A percentile compares a stretch with the other conserved stretches of the same genome.
These are phyloP conservation scores for Myriosclerotinia curreyana DNA, from an alignment of 2,329 filamentous ascomycete species.

Conservation along the genomic window DNA sequence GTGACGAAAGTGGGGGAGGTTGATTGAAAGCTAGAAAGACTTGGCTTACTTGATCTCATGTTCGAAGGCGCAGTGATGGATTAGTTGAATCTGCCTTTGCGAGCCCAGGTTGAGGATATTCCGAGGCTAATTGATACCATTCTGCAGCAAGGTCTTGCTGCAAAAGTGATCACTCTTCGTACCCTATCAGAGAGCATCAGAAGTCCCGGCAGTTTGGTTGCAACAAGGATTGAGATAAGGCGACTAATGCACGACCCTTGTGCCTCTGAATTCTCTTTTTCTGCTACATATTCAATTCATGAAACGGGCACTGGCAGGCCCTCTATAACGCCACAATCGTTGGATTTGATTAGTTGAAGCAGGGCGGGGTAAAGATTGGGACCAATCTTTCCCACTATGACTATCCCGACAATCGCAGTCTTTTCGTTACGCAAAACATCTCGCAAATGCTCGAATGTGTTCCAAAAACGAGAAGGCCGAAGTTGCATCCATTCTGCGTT, in stretches of 20 bases:
- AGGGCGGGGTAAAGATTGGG: neutral
- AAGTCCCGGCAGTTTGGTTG: constrained; percentile 7
- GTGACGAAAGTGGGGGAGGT: neutral
- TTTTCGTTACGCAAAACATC: neutral
- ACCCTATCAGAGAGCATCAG: neutral
- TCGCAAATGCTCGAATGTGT: neutral
- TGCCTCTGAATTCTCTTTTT: neutral
- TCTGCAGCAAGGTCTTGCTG: constrained; percentile 7
- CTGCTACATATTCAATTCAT: constrained; percentile 5
- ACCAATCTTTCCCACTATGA: neutral
- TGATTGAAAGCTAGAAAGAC: neutral
- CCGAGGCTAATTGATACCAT: neutral
- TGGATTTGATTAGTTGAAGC: neutral
- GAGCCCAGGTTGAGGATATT: constrained; percentile 3
- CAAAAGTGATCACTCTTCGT: constrained; percentile 4
- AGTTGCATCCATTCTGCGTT: neutral
- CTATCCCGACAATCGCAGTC: neutral
- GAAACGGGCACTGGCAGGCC: neutral
- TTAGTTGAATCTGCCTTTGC: neutral
- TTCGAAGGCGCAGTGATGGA: constrained; percentile 1
- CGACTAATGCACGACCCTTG: constrained; percentile 12
- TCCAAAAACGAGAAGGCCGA: neutral
- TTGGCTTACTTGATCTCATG: constrained; percentile 1
- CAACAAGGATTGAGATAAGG: constrained; percentile 1
- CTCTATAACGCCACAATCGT: neutral